Base-by-base conservation (phyloP, 192 early-diverging fungal species). In the Backusella morwellensis region DNA sequence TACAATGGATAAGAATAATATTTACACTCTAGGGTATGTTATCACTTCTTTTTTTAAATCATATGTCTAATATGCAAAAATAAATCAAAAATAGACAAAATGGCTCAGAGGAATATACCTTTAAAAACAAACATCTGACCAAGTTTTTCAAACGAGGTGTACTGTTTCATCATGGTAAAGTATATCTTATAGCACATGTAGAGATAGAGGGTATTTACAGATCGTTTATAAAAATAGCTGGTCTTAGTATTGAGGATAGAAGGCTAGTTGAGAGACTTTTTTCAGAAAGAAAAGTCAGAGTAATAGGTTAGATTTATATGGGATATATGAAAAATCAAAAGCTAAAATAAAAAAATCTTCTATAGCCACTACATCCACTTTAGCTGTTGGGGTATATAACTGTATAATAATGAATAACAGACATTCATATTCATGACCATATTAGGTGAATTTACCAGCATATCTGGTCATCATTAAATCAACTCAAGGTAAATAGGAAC, bases 381-480 rank as follows among this genome's bases (percentile, higher is more conserved):
- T 95, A 9, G 91, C 92, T 35, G 89, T 93, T 50, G 93, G 93
- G 12, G 91, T 84, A 77, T 66, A 34, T 42, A 15, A 11, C 14
- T 56, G 0, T 29, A 54, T 41, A 38, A 36, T 17, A 54, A 29
- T 26, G n/a, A n/a, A n/a, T n/a, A n/a, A n/a, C n/a, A n/a, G 0
- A 6, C n/a, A 29, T 32, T 6, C 8, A 52, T n/a, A 59, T 66
- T 23, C 26, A 56, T 75, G 0, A n/a, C 35, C 17, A 12, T 26
- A 77, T 9, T 40, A 84, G 83, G 80, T 95, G 36, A 95, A 95
- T 81, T 81, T 94, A 32, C 93, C 93, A 26, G 93, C 93, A 6
- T 90, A 90, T 77, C 78, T 95, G 17, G 93, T 94, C 9, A 84
- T 94, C 26, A 88, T 94, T 68, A 94, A 94, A 76, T 90, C 89